phyloP scores from a whole-genome alignment of 2,329 filamentous ascomycete species.

The Purpureocillium takamizusanense region DNA sequence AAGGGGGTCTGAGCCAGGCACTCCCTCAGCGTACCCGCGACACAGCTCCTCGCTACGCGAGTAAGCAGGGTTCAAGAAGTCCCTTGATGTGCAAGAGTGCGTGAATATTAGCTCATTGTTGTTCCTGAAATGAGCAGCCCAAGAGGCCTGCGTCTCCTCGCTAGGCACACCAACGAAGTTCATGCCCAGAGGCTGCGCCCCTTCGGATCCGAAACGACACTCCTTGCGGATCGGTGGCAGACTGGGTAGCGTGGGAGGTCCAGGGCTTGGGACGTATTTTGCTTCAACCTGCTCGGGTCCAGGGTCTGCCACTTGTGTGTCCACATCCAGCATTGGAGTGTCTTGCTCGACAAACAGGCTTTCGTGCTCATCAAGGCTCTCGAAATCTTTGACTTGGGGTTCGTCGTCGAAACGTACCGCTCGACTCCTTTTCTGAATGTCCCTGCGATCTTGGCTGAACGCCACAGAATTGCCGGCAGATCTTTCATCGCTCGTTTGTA shows the following conservation, averaged over 20 bases:
- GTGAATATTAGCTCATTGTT: constrained; percentile 20
- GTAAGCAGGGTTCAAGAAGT: constrained; percentile 15
- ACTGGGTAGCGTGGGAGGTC: not conserved
- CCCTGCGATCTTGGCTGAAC: not conserved
- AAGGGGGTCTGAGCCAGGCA: constrained; percentile 10
- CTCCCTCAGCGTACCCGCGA: constrained; percentile 12
- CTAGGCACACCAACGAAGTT: constrained; percentile 9
- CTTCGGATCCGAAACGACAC: constrained; percentile 7
- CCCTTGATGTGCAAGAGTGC: constrained; percentile 22
- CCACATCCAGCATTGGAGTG: not conserved
- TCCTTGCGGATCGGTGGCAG: constrained; percentile 3
- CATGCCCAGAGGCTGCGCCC: constrained; percentile 1
- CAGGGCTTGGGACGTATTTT: no score
- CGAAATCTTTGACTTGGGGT: not conserved
- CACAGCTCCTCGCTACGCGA: constrained; percentile 10
- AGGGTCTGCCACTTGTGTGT: no score
- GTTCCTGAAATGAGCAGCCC: constrained; percentile 16
- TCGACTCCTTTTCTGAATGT: not conserved
- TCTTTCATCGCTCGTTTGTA: no score
- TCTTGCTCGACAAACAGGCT: not conserved
- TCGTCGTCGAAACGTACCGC: constrained; percentile 2
- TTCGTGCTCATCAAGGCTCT: not conserved
- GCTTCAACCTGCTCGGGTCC: no score
- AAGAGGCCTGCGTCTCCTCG: constrained; percentile 8
- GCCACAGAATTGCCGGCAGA: no score